A percentile compares a stretch with the other conserved stretches of the same genome.
Evolutionary conservation across 306 rosid species (phyloP).

Genomic region (Cercis canadensis): DNA sequence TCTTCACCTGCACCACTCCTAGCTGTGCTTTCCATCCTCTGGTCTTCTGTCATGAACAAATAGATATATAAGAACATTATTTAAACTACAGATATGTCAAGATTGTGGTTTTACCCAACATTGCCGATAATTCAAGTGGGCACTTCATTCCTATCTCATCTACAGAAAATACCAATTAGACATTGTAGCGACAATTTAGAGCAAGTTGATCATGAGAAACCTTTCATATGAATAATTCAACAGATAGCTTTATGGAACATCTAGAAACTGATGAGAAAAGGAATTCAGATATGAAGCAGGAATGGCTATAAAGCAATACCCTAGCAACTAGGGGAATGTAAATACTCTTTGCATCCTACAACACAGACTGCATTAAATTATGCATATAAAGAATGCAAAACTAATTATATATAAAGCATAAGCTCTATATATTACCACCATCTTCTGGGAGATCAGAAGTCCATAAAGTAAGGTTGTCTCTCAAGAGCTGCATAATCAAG

Average conservation of each 20-base stretch:
- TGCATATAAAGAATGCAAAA: not conserved
- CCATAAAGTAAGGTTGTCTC: conserved; percentile 84
- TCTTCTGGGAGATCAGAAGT: conserved; percentile 74
- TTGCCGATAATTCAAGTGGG: not conserved
- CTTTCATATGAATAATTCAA: not conserved
- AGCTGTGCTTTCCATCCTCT: conserved; percentile 35
- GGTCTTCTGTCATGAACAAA: conserved; percentile 43
- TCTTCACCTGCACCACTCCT: conserved; percentile 37
- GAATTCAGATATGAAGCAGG: conserved; percentile 7
- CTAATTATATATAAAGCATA: not conserved
- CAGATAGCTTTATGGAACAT: not conserved
- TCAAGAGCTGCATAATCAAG: conserved; percentile 76
- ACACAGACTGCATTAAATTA: not conserved
- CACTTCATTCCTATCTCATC: not conserved
- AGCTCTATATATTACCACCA: conserved; percentile 56
- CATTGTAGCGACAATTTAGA: not conserved
- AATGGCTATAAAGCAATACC: not conserved
- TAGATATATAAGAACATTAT: not conserved
- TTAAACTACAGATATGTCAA: conserved; percentile 4
- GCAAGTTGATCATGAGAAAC: not conserved
- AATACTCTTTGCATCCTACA: not conserved
- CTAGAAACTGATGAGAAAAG: not conserved
- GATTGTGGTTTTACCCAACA: not conserved
- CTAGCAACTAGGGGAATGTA: no score
- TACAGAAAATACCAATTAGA: not conserved